phyloP scores from a whole-genome alignment of 331 rosid genomes.

The Acacia concinna region DNA sequence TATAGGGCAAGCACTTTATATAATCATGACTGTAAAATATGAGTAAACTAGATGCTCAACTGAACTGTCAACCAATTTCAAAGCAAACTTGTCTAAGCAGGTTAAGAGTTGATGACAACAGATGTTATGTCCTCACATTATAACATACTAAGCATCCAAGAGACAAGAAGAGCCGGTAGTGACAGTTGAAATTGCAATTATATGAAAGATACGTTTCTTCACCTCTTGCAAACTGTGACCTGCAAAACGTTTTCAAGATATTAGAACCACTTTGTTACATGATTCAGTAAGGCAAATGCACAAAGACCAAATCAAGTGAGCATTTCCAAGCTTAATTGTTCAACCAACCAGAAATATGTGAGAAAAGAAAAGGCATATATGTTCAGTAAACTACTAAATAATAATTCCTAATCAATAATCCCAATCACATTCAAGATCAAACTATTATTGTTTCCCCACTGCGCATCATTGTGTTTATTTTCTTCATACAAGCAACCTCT shows the following conservation, averaged over 20 bases:
- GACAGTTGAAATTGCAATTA: not conserved
- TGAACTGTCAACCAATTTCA: not conserved
- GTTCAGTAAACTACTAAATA: not conserved
- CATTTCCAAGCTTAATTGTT: not conserved
- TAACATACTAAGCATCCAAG: conserved; percentile 1
- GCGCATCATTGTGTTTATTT: not conserved
- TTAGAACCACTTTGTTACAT: not conserved
- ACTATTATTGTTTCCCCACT: not conserved
- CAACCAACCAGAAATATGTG: not conserved
- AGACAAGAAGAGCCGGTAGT: not conserved
- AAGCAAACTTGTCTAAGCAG: not conserved
- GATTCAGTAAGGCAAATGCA: not conserved
- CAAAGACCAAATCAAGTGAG: not conserved
- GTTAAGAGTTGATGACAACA: not conserved
- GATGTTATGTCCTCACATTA: not conserved
- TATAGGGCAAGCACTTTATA: not conserved
- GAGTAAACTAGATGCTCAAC: not conserved
- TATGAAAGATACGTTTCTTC: not conserved
- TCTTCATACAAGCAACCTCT: not conserved
- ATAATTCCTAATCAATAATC: not conserved
- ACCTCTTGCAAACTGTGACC: not conserved
- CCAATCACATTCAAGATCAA: not conserved
- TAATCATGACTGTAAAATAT: conserved; percentile 9
- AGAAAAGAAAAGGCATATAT: not conserved
- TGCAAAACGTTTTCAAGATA: conserved; percentile 23